Percentiles rank a stretch among this genome's conserved stretches.
These are phyloP conservation scores for Coelastrella sp. DNA, from an alignment of 139 green algal species.

Conservation along the genomic window DNA sequence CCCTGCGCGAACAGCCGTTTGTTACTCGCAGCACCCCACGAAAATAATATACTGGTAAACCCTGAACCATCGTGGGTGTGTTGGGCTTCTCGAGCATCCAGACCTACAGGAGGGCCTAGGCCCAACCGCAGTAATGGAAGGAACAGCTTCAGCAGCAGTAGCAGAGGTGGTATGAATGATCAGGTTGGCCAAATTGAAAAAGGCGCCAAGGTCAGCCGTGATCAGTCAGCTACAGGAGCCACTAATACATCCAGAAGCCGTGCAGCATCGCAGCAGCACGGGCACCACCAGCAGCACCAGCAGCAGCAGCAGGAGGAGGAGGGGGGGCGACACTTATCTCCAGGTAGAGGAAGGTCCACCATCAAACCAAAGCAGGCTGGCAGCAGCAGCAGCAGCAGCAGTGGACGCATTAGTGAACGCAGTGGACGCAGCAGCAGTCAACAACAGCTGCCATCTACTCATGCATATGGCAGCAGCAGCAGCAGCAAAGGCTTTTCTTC, in stretches of 20 bases:
- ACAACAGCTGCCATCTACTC: no score
- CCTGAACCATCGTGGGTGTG: neutral
- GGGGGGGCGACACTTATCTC: neutral
- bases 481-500: neutral
- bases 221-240: no score
- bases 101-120: neutral
- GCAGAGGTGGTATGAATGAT: neutral
- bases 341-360: neutral
- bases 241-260: no score
- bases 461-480: neutral
- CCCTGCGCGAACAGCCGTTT: neutral
- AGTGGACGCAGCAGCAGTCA: neutral
- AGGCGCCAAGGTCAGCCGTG: neutral
- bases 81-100: neutral
- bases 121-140: neutral
- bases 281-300: neutral
- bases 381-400: neutral
- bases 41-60: neutral
- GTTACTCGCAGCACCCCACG: neutral
- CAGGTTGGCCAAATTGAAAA: neutral
- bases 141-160: neutral
- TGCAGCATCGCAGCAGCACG: neutral
- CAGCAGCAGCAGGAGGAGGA: constrained; percentile 15
- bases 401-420: neutral
- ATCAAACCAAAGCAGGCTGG: neutral